Base-by-base conservation (phyloP, 2,329 filamentous ascomycete genomes). In the Akanthomyces uredinophilus region DNA sequence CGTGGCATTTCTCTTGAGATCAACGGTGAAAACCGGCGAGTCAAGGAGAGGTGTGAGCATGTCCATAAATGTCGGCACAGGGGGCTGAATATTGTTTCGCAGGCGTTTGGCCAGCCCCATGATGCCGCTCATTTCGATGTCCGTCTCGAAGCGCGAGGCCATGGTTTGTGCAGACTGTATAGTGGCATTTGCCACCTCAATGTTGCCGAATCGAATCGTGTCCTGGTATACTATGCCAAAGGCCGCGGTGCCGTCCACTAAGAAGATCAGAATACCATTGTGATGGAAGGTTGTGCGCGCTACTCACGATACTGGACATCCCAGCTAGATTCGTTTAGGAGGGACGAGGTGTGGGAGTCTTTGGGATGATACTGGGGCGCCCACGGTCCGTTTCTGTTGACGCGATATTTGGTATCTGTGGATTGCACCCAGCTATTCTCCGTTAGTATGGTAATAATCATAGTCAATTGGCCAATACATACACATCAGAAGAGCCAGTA, bases 401-500 rank as follows among this genome's bases (percentile, higher is more conserved):
- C 41, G n/a, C 66, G 66, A 62, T 75, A 76, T 49, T 66, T 64
- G 16, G 79, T 82, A 62, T 83, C 78, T 3, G 79, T 75, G 2
- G 80, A 81, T 69, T 82, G 81, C 20, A 83, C 75, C 82, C 82
- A 84, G n/a, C 81, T 83, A 53, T n/a, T 29, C 4, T 8, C 3
- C 49, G 29, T 57, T 60, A 54, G 20, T 5, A 13, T 2, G 5
- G 14, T 18, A 3, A 18, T 14, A 2, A 39, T 4, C 4, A 16
- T 24, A 10, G 5, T 6, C 4, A 18, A n/a, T 51, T 13, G 32
- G 24, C 4, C 1, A 3, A 14, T 13, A 85, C 88, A 83, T 82
- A 95, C 87, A 83, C 73, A 63, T 85, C 83, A 11, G 79, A 75
- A 8, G 82, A 85, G 13, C 82, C 83, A 2, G 81, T 84, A 65